A percentile compares a stretch with the other conserved stretches of the same genome.
phyloP scores from a whole-genome alignment of 169 alveolate genomes.

The Plasmodium knowlesi region DNA sequence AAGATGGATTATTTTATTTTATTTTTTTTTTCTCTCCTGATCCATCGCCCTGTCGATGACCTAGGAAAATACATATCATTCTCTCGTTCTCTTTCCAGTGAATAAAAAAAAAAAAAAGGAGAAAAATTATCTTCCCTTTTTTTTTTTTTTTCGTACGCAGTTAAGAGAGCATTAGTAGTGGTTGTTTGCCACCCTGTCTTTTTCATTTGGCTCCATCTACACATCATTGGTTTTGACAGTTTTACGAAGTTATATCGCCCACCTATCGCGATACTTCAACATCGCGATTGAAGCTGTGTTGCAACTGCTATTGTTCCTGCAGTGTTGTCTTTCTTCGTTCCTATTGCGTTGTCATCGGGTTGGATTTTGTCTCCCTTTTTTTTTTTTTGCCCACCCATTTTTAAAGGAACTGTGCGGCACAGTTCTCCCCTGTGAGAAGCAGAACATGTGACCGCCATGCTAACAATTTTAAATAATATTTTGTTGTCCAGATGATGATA shows the following conservation, averaged over 20 bases:
- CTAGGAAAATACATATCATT: neutral
- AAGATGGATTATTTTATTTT: neutral
- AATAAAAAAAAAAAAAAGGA: neutral
- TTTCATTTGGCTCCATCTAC: neutral
- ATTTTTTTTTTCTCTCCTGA: neutral
- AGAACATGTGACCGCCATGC: neutral
- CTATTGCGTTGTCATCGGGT: neutral
- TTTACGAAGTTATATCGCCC: neutral
- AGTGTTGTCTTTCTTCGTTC: neutral
- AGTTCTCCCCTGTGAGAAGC: neutral
- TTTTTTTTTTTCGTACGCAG: neutral
- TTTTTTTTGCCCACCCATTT: neutral
- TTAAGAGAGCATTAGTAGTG: neutral
- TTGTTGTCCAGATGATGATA: neutral
- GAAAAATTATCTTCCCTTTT: neutral
- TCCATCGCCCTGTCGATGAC: neutral
- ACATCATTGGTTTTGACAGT: neutral
- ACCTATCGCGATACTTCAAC: neutral
- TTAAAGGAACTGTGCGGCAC: neutral
- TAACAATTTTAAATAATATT: neutral
- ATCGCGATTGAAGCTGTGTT: neutral
- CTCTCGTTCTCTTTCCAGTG: neutral
- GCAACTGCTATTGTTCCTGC: neutral
- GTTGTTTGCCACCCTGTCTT: neutral
- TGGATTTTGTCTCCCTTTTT: neutral